These are phyloP conservation scores for Chlorella sp. DNA, from an alignment of 139 green algal genomes.

Conservation along the genomic window DNA sequence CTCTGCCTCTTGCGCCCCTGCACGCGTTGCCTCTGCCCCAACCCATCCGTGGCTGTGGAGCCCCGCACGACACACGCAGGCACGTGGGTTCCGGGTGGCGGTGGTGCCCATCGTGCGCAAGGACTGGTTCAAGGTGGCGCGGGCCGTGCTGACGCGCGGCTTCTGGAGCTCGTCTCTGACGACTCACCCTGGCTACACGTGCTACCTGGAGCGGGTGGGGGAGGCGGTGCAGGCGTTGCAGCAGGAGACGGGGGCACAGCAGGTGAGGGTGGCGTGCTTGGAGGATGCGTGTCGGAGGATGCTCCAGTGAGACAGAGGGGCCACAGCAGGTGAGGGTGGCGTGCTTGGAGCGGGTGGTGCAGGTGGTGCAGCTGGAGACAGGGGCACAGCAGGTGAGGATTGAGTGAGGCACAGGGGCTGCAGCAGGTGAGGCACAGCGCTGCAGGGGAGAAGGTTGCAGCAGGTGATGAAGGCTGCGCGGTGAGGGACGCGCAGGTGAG, in stretches of 20 bases:
- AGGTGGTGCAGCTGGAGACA: constrained; percentile 30
- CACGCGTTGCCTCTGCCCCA: too few relatives aligned
- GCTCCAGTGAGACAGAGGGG: too few relatives aligned
- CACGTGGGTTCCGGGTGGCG: constrained; percentile 26
- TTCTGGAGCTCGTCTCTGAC: constrained; percentile 47
- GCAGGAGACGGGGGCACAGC: constrained; percentile 18
- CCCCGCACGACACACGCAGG: constrained; percentile 3
- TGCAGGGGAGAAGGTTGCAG: too few relatives aligned
- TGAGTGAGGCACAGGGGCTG: not conserved
- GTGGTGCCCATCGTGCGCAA: constrained; percentile 38
- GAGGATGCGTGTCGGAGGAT: too few relatives aligned
- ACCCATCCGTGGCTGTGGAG: too few relatives aligned
- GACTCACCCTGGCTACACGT: constrained; percentile 40
- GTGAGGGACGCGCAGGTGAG: not conserved
- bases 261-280: constrained; percentile 16
- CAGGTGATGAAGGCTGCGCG: too few relatives aligned
- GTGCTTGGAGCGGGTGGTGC: constrained; percentile 32
- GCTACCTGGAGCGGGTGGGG: constrained; percentile 54
- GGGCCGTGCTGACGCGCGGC: constrained; percentile 27
- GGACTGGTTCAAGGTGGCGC: constrained; percentile 49
- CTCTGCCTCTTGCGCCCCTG: too few relatives aligned
- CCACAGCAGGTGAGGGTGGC: constrained; percentile 32
- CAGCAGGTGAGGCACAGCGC: not conserved
- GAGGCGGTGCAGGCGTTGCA: constrained; percentile 35
- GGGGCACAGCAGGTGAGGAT: constrained; percentile 16